phyloP scores from a whole-genome alignment of 352 stramenopile species.

The Globisporangium uncinulatum region DNA sequence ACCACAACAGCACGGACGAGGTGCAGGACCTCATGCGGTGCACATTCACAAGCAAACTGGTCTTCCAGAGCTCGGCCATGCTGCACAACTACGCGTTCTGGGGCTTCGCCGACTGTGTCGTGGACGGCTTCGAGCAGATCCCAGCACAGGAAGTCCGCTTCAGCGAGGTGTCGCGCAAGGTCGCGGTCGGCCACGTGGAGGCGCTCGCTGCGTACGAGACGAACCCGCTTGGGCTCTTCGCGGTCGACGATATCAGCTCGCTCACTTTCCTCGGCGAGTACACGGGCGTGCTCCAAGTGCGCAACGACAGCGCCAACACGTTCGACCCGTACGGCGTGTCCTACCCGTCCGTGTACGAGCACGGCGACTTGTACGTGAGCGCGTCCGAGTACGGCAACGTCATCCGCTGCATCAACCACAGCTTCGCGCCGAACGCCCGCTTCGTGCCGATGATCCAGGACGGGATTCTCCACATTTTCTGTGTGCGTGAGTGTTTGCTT shows the following conservation, averaged over 20 bases:
- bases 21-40: constrained; percentile 61
- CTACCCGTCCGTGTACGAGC: constrained; percentile 68
- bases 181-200: constrained; percentile 48
- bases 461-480: constrained; percentile 72
- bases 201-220: constrained; percentile 40
- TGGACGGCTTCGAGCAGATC: constrained; percentile 48
- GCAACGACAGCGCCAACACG: constrained; percentile 26
- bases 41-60: constrained; percentile 64
- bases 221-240: constrained; percentile 58
- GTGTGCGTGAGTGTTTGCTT: constrained; percentile 29
- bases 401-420: constrained; percentile 81
- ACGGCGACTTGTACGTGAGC: constrained; percentile 60
- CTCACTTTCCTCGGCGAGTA: constrained; percentile 63
- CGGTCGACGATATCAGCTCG: constrained; percentile 31
- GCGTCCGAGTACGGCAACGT: constrained; percentile 67
- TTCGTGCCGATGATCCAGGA: constrained; percentile 62
- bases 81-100: constrained; percentile 77
- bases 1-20: constrained; percentile 22
- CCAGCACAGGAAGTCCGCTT: constrained; percentile 14
- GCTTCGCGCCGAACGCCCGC: constrained; percentile 41
- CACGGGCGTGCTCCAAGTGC: constrained; percentile 52
- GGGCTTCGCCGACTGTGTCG: constrained; percentile 49
- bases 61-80: constrained; percentile 63
- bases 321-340: constrained; percentile 68
- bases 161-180: constrained; percentile 35